Percentiles rank a stretch among this genome's conserved stretches.
Conservation (phyloP, 257 asterid species). For the Gentiana dahurica region DNA sequence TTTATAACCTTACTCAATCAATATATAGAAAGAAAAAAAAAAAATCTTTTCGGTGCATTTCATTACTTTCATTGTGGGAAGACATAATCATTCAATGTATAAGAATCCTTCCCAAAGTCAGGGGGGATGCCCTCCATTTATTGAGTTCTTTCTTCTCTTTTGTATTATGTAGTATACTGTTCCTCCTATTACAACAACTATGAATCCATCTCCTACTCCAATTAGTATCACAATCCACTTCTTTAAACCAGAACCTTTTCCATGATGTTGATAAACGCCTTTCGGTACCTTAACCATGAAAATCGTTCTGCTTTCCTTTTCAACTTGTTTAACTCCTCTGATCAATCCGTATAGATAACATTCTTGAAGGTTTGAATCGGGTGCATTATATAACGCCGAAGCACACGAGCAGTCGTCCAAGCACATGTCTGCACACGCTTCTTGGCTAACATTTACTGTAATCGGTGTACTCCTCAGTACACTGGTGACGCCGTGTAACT, state of each 20-base stretch:
- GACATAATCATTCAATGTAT: too few relatives aligned
- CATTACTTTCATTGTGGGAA: too few relatives aligned
- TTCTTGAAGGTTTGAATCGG: slow-evolving; percentile 3
- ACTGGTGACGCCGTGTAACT: slow-evolving; percentile 47
- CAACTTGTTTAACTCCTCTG: slow-evolving; percentile 59
- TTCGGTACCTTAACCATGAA: slow-evolving; percentile 57
- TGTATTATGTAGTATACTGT: slow-evolving; percentile 45
- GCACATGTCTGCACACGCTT: slow-evolving; percentile 41
- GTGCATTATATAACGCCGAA: slow-evolving; percentile 37
- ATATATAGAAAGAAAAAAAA: too few relatives aligned
- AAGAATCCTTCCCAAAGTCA: background rate
- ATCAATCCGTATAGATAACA: slow-evolving; percentile 44
- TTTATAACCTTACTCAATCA: too few relatives aligned
- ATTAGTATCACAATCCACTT: slow-evolving; percentile 54
- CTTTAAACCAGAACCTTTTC: slow-evolving; percentile 40
- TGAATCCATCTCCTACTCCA: slow-evolving; percentile 57
- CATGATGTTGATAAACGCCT: slow-evolving; percentile 26
- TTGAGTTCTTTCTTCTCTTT: slow-evolving; percentile 31
- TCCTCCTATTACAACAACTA: slow-evolving; percentile 44
- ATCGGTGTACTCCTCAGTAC: slow-evolving; percentile 34
- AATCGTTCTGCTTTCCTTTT: slow-evolving; percentile 16
- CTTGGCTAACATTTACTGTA: slow-evolving; percentile 25
- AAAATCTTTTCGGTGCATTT: too few relatives aligned
- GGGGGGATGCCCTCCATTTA: slow-evolving; percentile 3
- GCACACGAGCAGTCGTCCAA: slow-evolving; percentile 53